phyloP scores from a whole-genome alignment of 768 basidiomycete genomes.

The Tubosaeta sp. region DNA sequence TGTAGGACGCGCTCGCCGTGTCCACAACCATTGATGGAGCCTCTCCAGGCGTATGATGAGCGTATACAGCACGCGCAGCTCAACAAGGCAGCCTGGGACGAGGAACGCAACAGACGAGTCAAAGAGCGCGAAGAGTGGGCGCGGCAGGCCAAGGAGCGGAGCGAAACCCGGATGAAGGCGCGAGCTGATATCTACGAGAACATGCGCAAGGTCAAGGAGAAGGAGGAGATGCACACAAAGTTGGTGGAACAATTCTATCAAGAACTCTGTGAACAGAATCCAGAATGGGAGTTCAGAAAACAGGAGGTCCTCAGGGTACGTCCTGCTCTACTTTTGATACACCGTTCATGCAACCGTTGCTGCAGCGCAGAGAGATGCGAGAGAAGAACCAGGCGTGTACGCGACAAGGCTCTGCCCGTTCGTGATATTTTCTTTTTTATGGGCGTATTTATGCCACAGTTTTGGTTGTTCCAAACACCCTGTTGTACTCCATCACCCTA shows the following conservation, averaged over 20 bases:
- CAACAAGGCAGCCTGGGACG: conserved; percentile 27
- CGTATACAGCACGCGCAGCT: conserved; percentile 30
- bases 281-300: conserved; percentile 59
- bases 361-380: conserved; percentile 30
- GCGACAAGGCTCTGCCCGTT: conserved; percentile 10
- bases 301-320: conserved; percentile 49
- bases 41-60: conserved; percentile 44
- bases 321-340: background rate
- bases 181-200: conserved; percentile 35
- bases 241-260: conserved; percentile 53
- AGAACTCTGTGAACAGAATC: conserved; percentile 50
- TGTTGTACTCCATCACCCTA: conserved; percentile 25
- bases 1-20: conserved; percentile 6
- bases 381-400: conserved; percentile 22
- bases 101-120: conserved; percentile 39
- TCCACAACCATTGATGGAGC: background rate
- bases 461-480: conserved; percentile 12
- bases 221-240: conserved; percentile 35
- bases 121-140: conserved; percentile 55
- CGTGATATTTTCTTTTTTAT: conserved; percentile 20
- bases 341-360: conserved; percentile 2
- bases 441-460: conserved; percentile 23
- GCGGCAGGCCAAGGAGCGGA: conserved; percentile 43
- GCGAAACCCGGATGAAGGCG: conserved; percentile 47
- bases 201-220: conserved; percentile 39